Evolutionary conservation across 1,284 basidiomycete genomes (phyloP).

Genomic region (Hypsizygus ulmarius): DNA sequence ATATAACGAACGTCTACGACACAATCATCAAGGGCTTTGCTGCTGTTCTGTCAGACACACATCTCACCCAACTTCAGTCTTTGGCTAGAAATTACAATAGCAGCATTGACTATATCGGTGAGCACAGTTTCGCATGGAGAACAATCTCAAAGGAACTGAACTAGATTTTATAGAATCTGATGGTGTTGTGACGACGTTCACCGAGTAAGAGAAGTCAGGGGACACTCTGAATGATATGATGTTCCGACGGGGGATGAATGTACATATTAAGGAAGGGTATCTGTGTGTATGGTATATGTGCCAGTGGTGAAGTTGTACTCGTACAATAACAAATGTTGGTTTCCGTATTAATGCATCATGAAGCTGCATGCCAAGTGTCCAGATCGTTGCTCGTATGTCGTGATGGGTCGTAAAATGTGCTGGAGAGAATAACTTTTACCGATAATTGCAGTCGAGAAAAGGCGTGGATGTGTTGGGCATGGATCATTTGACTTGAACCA

Average conservation of each 20-base stretch:
- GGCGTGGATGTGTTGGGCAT: background rate
- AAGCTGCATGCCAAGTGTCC: background rate
- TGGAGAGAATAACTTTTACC: constrained; percentile 3
- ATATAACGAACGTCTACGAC: constrained; percentile 7
- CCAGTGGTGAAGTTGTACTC: background rate
- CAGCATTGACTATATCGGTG: constrained; percentile 11
- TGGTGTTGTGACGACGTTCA: constrained; percentile 10
- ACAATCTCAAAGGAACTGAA: background rate
- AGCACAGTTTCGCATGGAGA: background rate
- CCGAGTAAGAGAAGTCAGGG: background rate
- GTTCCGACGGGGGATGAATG: background rate
- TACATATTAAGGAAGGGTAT: constrained; percentile 1
- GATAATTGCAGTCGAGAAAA: background rate
- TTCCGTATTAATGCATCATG: background rate
- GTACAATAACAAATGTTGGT: background rate
- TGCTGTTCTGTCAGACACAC: background rate
- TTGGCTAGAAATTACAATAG: background rate
- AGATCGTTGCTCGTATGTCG: background rate
- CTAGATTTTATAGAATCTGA: constrained; percentile 7
- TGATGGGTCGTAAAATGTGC: background rate
- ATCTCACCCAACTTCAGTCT: background rate
- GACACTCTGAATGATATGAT: background rate
- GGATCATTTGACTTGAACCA: background rate
- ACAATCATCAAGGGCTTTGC: constrained; percentile 12
- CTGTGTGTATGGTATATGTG: background rate